Evolutionary conservation across 164 flowering plant species (phyloP).

Genomic region (Paratinospora sagittata): DNA sequence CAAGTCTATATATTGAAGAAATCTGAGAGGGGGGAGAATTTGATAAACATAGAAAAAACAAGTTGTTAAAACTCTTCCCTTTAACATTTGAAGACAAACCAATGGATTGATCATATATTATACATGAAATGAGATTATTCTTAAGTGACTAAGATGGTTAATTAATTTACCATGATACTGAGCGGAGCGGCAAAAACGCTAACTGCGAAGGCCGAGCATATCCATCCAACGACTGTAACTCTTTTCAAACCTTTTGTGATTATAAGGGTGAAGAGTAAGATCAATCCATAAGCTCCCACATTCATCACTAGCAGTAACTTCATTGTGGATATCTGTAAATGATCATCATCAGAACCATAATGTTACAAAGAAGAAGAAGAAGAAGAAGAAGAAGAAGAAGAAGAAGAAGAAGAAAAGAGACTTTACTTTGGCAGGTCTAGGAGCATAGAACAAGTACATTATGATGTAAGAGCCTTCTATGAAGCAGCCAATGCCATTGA

Average conservation of each 20-base stretch:
- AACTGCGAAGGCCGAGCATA: slow-evolving; percentile 49
- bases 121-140: background rate
- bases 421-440: slow-evolving; percentile 36
- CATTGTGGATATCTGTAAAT: slow-evolving; percentile 39
- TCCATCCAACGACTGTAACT: slow-evolving; percentile 50
- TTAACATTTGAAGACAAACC: background rate
- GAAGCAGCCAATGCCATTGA: slow-evolving; percentile 43
- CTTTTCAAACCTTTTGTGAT: slow-evolving; percentile 21
- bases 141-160: background rate
- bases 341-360: background rate
- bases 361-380: too few relatives aligned
- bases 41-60: background rate
- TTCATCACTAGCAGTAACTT: slow-evolving; percentile 44
- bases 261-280: slow-evolving; percentile 31
- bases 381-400: background rate
- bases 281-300: slow-evolving; percentile 26
- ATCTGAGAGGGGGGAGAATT: background rate
- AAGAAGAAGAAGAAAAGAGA: slow-evolving; percentile 6
- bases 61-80: background rate
- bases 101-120: background rate
- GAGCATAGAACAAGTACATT: slow-evolving; percentile 56
- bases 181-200: slow-evolving; percentile 73
- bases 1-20: background rate
- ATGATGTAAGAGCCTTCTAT: slow-evolving; percentile 48
- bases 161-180: slow-evolving; percentile 48